A percentile compares a stretch with the other conserved stretches of the same genome.
Evolutionary conservation across 345 rosid genomes (phyloP).

Genomic region (Microthlaspi erraticum): DNA sequence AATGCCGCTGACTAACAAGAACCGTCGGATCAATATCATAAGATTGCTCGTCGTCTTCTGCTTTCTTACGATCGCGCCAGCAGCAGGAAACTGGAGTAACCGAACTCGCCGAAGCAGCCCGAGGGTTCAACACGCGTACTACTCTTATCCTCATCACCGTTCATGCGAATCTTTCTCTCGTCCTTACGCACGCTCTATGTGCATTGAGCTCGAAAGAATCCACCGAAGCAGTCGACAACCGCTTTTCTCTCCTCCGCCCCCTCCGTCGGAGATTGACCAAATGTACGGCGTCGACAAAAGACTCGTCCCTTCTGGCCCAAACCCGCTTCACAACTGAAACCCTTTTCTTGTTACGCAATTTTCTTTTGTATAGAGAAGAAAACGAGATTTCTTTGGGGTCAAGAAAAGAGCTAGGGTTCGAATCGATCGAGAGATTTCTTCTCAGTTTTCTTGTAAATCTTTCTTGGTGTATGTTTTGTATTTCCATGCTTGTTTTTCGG

Average conservation of each 20-base stretch:
- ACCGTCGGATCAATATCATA: conserved; percentile 16
- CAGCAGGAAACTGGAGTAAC: conserved; percentile 14
- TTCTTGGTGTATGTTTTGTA: conserved; percentile 33
- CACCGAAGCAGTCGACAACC: conserved; percentile 41
- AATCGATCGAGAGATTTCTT: not conserved
- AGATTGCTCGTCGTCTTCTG: conserved; percentile 23
- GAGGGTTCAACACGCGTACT: conserved; percentile 40
- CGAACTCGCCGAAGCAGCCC: not conserved
- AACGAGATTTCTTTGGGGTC: conserved; percentile 18
- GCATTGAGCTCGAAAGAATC: conserved; percentile 47
- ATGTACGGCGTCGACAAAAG: conserved; percentile 85
- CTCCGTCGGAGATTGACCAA: conserved; percentile 64
- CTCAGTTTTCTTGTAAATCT: conserved; percentile 32
- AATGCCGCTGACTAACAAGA: conserved; percentile 34
- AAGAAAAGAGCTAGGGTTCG: conserved; percentile 12
- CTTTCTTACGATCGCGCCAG: conserved; percentile 7
- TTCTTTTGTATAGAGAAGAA: not conserved
- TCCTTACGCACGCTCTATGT: conserved; percentile 46
- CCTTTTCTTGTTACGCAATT: not conserved
- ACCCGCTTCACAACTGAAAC: conserved; percentile 80
- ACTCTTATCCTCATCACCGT: conserved; percentile 41
- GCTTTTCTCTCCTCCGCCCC: conserved; percentile 29
- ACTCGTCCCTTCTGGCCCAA: conserved; percentile 91
- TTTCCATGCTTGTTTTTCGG: conserved; percentile 45
- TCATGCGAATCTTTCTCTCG: conserved; percentile 45